Evolutionary conservation across 306 rosid species (phyloP), one percentile per base, ranked within the genome.

Genomic region (Macrotyloma uniflorum): DNA sequence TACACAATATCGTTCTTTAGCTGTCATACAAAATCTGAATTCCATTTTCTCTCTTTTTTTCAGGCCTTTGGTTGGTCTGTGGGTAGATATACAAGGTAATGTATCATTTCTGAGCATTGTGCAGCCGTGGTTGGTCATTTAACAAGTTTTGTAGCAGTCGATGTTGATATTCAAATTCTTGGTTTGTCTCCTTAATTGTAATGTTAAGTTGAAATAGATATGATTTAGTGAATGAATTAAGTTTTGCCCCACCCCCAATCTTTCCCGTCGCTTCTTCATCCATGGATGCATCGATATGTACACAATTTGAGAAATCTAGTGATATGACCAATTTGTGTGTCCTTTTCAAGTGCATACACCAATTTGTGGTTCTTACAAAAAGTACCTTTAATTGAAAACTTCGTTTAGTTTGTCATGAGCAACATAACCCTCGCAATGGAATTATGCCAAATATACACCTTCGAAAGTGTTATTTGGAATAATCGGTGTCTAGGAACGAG

Each of bases 111-210:
- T 40, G 83, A 76, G 87, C 85, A 72, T 79, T 86, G 79, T 86
- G 86, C 82, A 72, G 83, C 78, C 63, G 73, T 76, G 83, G 74
- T 83, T 76, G 82, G 86, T 76, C 71, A 46, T 80, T 81, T 77
- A 73, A 43, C 84, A 75, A 76, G 80, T 86, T 83, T 83, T 86
- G 89, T 86, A 72, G 89, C 85, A 67, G 85, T 59, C 83, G 74
- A 73, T 57, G 80, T 83, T 76, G 80, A 86, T 83, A 86, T 86
- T 66, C 83, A 76, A 43, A 50, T 86, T 83, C 78, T 85, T 82
- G 79, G 72, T 47, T 79, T 73, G 75, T 72, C 80, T 46, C 66
- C 63, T 59, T 76, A 58, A 72, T 79, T 86, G 89, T 86, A 80
- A 82, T 83, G 69, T 76, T 80, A 76, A 76, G 67, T 36, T 79